Base-by-base conservation (phyloP, 805 yeast genomes). In the Lipomyces yamanashiensis region DNA sequence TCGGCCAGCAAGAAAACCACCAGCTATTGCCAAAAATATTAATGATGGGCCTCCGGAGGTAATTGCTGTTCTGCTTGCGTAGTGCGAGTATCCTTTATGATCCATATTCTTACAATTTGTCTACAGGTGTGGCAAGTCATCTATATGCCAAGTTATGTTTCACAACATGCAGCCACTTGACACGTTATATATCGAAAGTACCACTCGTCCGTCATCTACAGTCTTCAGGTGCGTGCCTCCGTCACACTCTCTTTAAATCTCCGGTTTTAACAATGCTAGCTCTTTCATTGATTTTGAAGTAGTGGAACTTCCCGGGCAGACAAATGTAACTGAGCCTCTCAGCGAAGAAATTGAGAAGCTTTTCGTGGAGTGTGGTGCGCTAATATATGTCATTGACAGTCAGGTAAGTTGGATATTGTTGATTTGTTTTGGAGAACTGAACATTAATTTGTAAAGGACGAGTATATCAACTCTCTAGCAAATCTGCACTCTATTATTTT, bases 81-180 rank as follows among this genome's bases (percentile, higher is more conserved):
- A 10, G 13, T 39, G 39, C 12, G 15, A 13, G 10, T 13, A 23
- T 10, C 6, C 49, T 10, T 12, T 15, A 28, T 6, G 21, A 9
- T 7, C 49, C 51, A 12, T 6, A 33, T n/a, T 34, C 37, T 45
- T 47, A n/a, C 19, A 13, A 2, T 8, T 17, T 43, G 19, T 7
- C 13, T 9, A 13, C 28, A 65, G 81, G 36, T 72, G 80, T 52
- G 99, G 99, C 13, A 95, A 95, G 76, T 90, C 97, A 8, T 92
- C 98, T 2, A 95, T 95, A 39, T 87, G 97, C 72, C 92, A 93
- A 73, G 98, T 95, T 13, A 96, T 95, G 1, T 95, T 95, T 76
- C 97, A 93, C 75, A 89, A 90, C 73, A 91, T 95, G 96, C 96
- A 90, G 73, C 98, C 99, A 1, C 79, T 92, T 65, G 98, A 93